These are phyloP conservation scores for Talaromyces wortmannii DNA, from an alignment of 495 filamentous ascomycete species.

Conservation along the genomic window DNA sequence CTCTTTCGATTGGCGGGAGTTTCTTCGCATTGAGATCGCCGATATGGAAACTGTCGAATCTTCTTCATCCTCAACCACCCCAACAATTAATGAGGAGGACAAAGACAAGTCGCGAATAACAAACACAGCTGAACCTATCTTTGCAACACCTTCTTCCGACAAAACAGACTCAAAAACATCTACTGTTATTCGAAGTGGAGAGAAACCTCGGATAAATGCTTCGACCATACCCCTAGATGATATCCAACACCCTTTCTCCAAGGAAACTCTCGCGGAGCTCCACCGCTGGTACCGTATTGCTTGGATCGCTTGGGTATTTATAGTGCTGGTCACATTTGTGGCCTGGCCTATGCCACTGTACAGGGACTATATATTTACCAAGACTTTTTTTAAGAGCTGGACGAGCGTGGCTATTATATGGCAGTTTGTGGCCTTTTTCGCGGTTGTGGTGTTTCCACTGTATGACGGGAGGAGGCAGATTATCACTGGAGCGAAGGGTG, in stretches of 20 bases:
- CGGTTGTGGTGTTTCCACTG: constrained; percentile 37
- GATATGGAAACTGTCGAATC: constrained; percentile 6
- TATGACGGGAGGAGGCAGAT: constrained; percentile 36
- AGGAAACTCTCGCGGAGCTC: constrained; percentile 22
- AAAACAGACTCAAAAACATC: too few species aligned
- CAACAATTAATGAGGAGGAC: not conserved
- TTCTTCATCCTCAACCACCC: not conserved
- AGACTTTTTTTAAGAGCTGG: constrained; percentile 41
- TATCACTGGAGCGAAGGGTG: constrained; percentile 14
- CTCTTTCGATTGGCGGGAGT: constrained; percentile 42
- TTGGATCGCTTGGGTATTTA: constrained; percentile 27
- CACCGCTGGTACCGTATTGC: constrained; percentile 30
- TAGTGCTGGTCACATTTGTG: constrained; percentile 32
- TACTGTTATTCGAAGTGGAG: constrained; percentile 2
- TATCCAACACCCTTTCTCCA: constrained; percentile 26
- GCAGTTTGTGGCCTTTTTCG: constrained; percentile 34
- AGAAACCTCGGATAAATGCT: not conserved
- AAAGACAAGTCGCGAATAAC: not conserved
- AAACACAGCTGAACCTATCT: constrained; percentile 5
- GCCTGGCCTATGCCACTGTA: constrained; percentile 38
- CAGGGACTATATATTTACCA: constrained; percentile 35
- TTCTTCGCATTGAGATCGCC: constrained; percentile 28
- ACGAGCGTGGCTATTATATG: constrained; percentile 37
- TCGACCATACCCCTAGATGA: constrained; percentile 15
- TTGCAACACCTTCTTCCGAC: not conserved